Conservation (phyloP, 129 eudicot species). For the Artemisia argyi region DNA sequence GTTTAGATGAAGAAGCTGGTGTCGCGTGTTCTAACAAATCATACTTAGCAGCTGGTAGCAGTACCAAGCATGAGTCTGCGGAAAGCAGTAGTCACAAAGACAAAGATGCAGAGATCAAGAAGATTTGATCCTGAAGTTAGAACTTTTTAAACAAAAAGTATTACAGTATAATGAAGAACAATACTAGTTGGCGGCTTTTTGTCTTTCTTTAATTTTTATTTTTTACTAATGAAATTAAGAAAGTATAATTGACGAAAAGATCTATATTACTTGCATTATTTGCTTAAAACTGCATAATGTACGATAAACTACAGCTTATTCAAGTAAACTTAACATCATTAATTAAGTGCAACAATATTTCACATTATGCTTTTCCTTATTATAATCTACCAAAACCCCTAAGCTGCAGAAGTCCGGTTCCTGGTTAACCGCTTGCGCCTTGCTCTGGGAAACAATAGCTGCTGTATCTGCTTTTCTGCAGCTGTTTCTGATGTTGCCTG, state of each 20-base stretch:
- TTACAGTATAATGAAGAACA: slow-evolving; percentile 1
- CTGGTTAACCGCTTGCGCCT: slow-evolving; percentile 45
- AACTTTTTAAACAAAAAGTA: neutral
- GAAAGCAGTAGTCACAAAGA: neutral
- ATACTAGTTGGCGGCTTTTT: neutral
- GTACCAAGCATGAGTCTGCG: slow-evolving; percentile 25
- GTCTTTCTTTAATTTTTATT: neutral
- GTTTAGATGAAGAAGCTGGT: slow-evolving; percentile 57
- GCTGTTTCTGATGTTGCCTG: slow-evolving; percentile 66
- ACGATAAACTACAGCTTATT: slow-evolving; percentile 27
- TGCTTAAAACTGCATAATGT: neutral
- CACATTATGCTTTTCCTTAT: slow-evolving; percentile 18
- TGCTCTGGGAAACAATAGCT: slow-evolving; percentile 62
- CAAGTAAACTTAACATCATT: slow-evolving; percentile 16
- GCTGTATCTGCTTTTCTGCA: slow-evolving; percentile 79
- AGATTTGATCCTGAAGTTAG: slow-evolving; percentile 23
- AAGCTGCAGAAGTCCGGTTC: slow-evolving; percentile 29
- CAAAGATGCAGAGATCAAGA: slow-evolving; percentile 13
- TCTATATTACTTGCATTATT: neutral
- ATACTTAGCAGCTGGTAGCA: neutral
- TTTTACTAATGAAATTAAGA: slow-evolving; percentile 6
- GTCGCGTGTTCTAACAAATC: too few species aligned
- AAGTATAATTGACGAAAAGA: slow-evolving; percentile 1
- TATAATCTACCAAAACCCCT: slow-evolving; percentile 15
- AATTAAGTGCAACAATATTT: slow-evolving; percentile 10